Evolutionary conservation across 2,329 filamentous ascomycete genomes (phyloP), one percentile per base, ranked within the genome.

Genomic region (Diaporthe citriasiana): DNA sequence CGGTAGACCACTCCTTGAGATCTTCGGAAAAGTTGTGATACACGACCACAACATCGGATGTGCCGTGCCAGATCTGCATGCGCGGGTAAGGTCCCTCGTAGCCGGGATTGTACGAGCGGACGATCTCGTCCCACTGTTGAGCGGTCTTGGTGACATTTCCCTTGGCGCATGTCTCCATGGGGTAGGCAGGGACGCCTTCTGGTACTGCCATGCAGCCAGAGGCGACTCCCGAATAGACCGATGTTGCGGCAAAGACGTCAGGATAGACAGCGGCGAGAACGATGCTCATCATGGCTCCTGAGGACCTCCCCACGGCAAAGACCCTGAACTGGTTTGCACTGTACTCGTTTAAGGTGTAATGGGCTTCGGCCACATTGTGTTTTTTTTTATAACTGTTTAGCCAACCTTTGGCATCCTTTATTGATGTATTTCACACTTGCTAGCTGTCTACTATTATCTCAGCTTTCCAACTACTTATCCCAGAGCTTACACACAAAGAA

Each of bases 1-100:
- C 86, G 5, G 84, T 86, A 0, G 87, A 85, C 88, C 88, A 89
- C 79, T 89, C 85, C 82, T 90, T 89, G 76, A 89, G 86, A 57
- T 86, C 86, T 81, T 91, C 89, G 38, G 88, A 79, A 77, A 89
- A 90, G 80, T 91, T 91, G 76, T 86, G 84, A 0, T 86, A 86
- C 30, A 83, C 82, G 6, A 91, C 80, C 0, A 85, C 87, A 4
- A 81, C 79, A 77, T 91, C 89, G 4, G 78, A 81, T 25, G 85
- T 86, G 50, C 89, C 89, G 77, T 91, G 89, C 83, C 88, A 91
- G 76, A 91, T 85, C 79, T 90, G 88, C 86, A 92, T 89, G 72
- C 84, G 85, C 0, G 89, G 89, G 4, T 88, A 82, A 0, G 84
- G 76, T 0, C 89, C 89, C 27, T 56, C 78, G 70, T 83, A 82